Conservation (phyloP, 306 rosid species). For the Fragaria iinumae region DNA sequence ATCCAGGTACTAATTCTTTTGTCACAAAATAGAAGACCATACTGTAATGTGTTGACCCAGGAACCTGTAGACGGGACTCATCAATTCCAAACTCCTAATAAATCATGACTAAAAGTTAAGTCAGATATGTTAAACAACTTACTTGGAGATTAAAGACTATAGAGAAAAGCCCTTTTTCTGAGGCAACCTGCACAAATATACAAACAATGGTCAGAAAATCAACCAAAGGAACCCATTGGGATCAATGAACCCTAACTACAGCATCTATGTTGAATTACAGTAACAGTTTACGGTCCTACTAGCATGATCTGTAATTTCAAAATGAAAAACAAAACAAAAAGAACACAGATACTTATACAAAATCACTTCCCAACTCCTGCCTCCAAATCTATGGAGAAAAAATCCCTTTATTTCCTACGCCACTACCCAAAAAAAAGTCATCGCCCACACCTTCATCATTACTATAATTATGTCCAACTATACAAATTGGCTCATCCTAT, state of each 20-base stretch:
- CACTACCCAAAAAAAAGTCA: background rate
- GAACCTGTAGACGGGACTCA: slow-evolving; percentile 58
- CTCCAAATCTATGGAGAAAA: background rate
- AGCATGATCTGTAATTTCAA: background rate
- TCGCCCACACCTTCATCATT: background rate
- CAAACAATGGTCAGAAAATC: background rate
- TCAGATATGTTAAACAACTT: slow-evolving; percentile 41
- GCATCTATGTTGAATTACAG: background rate
- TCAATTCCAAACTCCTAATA: slow-evolving; percentile 27
- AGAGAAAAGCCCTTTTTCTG: slow-evolving; percentile 90
- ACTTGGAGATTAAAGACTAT: slow-evolving; percentile 82
- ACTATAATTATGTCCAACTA: no score
- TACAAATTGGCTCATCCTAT: background rate
- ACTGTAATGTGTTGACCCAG: slow-evolving; percentile 91
- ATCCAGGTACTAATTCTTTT: slow-evolving; percentile 74
- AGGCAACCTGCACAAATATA: slow-evolving; percentile 66
- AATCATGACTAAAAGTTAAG: slow-evolving; percentile 5
- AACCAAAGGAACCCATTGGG: background rate
- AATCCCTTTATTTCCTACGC: background rate
- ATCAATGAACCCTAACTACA: background rate
- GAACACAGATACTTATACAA: background rate
- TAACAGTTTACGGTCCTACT: background rate
- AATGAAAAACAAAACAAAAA: background rate
- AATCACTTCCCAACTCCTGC: background rate
- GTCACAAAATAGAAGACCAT: slow-evolving; percentile 97